Base-by-base conservation (phyloP, 257 asterid genomes). In the Lithospermum erythrorhizon region DNA sequence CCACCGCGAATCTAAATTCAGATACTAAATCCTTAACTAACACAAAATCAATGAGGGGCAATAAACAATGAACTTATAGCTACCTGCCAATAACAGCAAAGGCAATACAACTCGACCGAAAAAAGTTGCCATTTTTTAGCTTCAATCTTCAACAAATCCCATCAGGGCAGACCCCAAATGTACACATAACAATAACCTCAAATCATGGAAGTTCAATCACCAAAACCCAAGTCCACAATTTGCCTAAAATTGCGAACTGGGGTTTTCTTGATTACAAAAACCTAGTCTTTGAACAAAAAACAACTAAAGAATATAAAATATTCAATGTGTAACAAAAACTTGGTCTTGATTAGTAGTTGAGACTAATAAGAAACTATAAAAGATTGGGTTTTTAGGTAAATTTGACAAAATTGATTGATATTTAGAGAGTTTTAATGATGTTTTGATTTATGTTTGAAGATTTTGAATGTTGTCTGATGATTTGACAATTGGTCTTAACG, bases 41-140 rank as follows among this genome's bases (percentile, higher is more conserved):
- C 20, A 59, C 45, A 13, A 55, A 62, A 20, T 53, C 0, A 35
- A 1, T 3, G 25, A 30, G n/a, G 18, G n/a, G n/a, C 19, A 25
- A 51, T 20, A 53, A 69, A n/a, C 57, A 14, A 57, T 27, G 61
- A 21, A 19, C 63, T 27, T 53, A 9, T 65, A 37, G n/a, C n/a
- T n/a, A 83, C 96, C 96, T 75, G 78, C 51, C 64, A 87, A 65
- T 4, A 87, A 90, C 76, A 87, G 87, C 79, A 66, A 61, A 47
- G 96, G 94, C 87, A 87, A 74, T 54, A 81, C 80, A 81, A 83
- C 75, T 35, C 86, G 85, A 41, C 76, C 83, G 64, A 85, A 65
- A 78, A 87, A 74, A 58, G 76, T 77, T 47, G 80, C 84, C 96
- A 87, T 87, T 37, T n/a, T 70, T 51, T 56, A 65, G 63, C 61